These are phyloP conservation scores for Exserohilum rostratum DNA, from an alignment of 2,329 filamentous ascomycete species.

Conservation along the genomic window DNA sequence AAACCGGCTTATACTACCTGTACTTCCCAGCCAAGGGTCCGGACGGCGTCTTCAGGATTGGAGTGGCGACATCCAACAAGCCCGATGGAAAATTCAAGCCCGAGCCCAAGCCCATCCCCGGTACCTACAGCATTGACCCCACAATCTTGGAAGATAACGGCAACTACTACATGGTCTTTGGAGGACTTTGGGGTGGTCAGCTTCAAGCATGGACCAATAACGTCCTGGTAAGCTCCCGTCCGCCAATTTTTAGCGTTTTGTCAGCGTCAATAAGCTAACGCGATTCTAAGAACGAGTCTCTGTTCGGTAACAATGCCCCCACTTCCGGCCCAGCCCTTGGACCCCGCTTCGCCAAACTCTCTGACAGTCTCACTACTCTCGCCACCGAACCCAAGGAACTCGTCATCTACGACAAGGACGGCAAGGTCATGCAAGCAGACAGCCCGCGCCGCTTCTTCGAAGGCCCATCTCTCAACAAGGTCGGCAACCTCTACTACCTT, in stretches of 20 bases:
- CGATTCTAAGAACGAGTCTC: conserved; percentile 17
- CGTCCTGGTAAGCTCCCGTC: conserved; percentile 58
- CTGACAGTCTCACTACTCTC: conserved; percentile 68
- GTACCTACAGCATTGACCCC: conserved; percentile 76
- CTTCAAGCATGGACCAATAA: conserved; percentile 72
- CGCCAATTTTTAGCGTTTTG: not conserved
- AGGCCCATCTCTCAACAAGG: conserved; percentile 78
- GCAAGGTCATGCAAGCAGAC: conserved; percentile 65
- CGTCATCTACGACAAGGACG: conserved; percentile 65
- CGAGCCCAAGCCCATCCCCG: conserved; percentile 66
- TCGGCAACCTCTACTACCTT: conserved; percentile 70
- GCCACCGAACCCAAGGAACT: conserved; percentile 62
- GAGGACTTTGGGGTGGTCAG: conserved; percentile 79
- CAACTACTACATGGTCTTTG: conserved; percentile 72
- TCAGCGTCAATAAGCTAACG: not conserved
- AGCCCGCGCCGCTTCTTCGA: conserved; percentile 78
- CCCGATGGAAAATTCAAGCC: conserved; percentile 73
- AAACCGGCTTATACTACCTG: conserved; percentile 72
- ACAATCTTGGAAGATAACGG: conserved; percentile 73
- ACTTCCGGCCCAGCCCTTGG: conserved; percentile 59
- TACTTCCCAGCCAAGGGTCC: conserved; percentile 77
- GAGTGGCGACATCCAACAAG: conserved; percentile 67
- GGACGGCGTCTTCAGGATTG: conserved; percentile 72
- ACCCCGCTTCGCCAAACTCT: conserved; percentile 69
- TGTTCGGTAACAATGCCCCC: conserved; percentile 7